phyloP scores from a whole-genome alignment of 2,329 filamentous ascomycete species.

The Arthrobotrys sinensis region DNA sequence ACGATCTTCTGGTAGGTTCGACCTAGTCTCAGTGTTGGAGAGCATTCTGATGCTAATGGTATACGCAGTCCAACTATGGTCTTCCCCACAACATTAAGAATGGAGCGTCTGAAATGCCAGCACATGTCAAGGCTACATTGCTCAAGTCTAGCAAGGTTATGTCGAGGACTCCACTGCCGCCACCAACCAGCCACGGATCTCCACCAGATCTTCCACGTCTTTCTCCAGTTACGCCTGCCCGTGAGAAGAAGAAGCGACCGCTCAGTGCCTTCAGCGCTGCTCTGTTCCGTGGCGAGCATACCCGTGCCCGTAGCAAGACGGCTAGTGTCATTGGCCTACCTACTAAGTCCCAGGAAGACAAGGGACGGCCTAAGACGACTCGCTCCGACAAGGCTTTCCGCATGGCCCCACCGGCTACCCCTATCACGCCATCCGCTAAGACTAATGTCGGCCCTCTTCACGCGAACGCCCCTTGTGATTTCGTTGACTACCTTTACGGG shows the following conservation, averaged over 20 bases:
- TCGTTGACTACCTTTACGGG: constrained; percentile 42
- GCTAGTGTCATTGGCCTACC: constrained; percentile 41
- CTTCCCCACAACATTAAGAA: constrained; percentile 58
- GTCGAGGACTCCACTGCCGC: constrained; percentile 44
- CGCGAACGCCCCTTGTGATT: constrained; percentile 41
- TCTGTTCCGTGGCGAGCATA: constrained; percentile 45
- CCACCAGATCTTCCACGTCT: constrained; percentile 7
- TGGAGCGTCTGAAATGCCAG: constrained; percentile 42
- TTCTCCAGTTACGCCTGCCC: constrained; percentile 19
- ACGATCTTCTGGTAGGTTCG: constrained; percentile 39
- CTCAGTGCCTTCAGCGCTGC: constrained; percentile 51
- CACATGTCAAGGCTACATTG: constrained; percentile 51
- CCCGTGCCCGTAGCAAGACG: constrained; percentile 46
- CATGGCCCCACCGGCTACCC: background rate
- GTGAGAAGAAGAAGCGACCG: constrained; percentile 52
- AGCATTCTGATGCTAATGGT: constrained; percentile 18
- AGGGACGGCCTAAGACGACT: constrained; percentile 45
- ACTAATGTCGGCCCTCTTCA: constrained; percentile 40
- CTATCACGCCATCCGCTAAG: constrained; percentile 25
- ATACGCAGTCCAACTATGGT: constrained; percentile 28
- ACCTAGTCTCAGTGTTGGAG: background rate
- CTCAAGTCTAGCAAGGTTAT: constrained; percentile 55
- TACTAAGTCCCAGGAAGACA: constrained; percentile 25
- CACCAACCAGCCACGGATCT: constrained; percentile 35
- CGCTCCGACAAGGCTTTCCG: constrained; percentile 44